A percentile compares a stretch with the other conserved stretches of the same genome.
These are phyloP conservation scores for Phytophthora ohioensis DNA, from an alignment of 352 stramenopile genomes.

Conservation along the genomic window DNA sequence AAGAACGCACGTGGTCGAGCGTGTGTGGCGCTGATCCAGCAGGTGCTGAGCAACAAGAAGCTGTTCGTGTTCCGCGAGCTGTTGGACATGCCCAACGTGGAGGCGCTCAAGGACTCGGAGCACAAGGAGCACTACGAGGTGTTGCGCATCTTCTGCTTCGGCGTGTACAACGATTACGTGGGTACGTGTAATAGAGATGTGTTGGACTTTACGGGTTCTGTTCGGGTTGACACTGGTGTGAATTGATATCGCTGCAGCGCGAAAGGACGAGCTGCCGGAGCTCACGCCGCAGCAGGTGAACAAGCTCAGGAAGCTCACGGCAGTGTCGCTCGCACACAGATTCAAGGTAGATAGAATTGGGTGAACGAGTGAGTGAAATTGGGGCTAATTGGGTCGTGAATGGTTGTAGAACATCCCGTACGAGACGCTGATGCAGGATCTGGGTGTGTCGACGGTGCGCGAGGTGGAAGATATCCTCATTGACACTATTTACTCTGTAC, in stretches of 20 bases:
- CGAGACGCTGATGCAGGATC: conserved; percentile 72
- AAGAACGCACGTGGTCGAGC: conserved; percentile 91
- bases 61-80: conserved; percentile 95
- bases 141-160: conserved; percentile 93
- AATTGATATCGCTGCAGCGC: conserved; percentile 37
- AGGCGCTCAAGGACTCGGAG: conserved; percentile 79
- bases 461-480: conserved; percentile 95
- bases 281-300: conserved; percentile 76
- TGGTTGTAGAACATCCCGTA: conserved; percentile 82
- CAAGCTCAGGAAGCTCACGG: conserved; percentile 92
- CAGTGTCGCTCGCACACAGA: conserved; percentile 85
- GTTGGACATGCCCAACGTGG: conserved; percentile 91
- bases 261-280: conserved; percentile 68
- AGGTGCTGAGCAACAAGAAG: conserved; percentile 93
- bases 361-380: neutral
- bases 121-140: conserved; percentile 82
- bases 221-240: conserved; percentile 2
- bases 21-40: conserved; percentile 94
- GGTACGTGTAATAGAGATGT: conserved; percentile 43
- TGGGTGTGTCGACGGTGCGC: conserved; percentile 84
- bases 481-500: conserved; percentile 92
- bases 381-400: neutral
- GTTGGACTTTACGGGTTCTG: neutral
- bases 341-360: conserved; percentile 62
- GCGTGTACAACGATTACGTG: conserved; percentile 87